Conservation (phyloP, 148 eudicot genomes). For the Rhododendron molle region DNA sequence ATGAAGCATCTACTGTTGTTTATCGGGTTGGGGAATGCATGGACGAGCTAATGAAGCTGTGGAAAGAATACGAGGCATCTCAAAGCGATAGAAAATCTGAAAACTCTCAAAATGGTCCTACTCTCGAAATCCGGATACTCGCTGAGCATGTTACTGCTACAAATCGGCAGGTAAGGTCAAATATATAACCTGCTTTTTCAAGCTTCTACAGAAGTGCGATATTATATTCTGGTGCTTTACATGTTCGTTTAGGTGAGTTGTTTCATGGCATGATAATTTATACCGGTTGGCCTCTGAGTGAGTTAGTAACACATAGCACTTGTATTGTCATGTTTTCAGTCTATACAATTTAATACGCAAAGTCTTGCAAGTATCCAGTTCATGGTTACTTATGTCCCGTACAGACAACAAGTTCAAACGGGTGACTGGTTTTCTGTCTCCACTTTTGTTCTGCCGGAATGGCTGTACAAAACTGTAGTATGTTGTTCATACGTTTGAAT, state of each 20-base stretch:
- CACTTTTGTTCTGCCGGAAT: background rate
- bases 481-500: background rate
- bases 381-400: background rate
- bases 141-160: conserved; percentile 96
- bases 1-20: conserved; percentile 56
- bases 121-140: conserved; percentile 78
- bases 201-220: background rate
- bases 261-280: background rate
- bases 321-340: background rate
- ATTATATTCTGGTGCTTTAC: background rate
- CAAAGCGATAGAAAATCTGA: conserved; percentile 49
- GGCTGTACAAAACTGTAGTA: background rate
- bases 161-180: conserved; percentile 78
- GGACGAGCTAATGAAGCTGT: conserved; percentile 79
- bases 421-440: background rate
- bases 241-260: background rate
- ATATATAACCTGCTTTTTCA: background rate
- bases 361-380: background rate
- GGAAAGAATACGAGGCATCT: conserved; percentile 73
- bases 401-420: background rate
- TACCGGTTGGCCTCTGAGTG: background rate
- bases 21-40: conserved; percentile 89
- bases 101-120: conserved; percentile 60
- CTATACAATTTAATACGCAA: background rate
- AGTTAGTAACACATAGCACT: background rate